Base-by-base conservation (phyloP, 1,284 basidiomycete species). In the Tranzscheliella williamsii region DNA sequence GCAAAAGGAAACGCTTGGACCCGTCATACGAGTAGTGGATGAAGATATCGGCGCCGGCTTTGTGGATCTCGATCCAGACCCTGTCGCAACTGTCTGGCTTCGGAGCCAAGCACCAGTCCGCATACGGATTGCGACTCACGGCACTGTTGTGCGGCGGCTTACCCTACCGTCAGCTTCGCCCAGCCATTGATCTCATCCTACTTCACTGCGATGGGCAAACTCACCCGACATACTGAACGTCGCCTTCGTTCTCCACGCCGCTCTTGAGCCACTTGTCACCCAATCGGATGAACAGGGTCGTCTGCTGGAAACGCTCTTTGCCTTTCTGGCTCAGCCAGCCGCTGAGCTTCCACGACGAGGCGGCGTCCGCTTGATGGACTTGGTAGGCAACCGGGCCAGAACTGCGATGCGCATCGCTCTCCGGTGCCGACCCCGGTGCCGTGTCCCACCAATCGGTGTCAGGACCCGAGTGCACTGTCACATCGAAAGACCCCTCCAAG, bases 361-460 rank as follows among this genome's bases (percentile, higher is more conserved):
- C 9, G 4, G 38, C 8, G 1, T 8, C 3, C 4, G 51, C 30
- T 4, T 4, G 24, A 5, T 18, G 26, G 3, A 24, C 20, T 11
- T 42, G 43, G 31, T 60, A 53, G 4, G 37, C 38, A 6, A 60
- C 32, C 9, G 56, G 56, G 5, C 50, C 50, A 15, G 44, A 40
- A 5, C 37, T 30, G 24, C 56, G 56, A 13, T 53, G 56, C 5
- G 56, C 56, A 6, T 45, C 39, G 7, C 49, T 53, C 17, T 60
- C 56, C 21, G 56, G 56, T 12, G 26, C 13, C 5, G 56, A 60
- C 1, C 38, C 42, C 1, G 40, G 33, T 6, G 56, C 56, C 3
- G 56, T 53, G 9, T 49, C 47, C 56, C 56, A 60, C 50, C 49
- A 60, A 26, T 60, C 56, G 13, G 56, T 60, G 21, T 37, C 32